These are phyloP conservation scores for Leccinum fibrillosum DNA, from an alignment of 768 basidiomycete genomes.

Conservation along the genomic window DNA sequence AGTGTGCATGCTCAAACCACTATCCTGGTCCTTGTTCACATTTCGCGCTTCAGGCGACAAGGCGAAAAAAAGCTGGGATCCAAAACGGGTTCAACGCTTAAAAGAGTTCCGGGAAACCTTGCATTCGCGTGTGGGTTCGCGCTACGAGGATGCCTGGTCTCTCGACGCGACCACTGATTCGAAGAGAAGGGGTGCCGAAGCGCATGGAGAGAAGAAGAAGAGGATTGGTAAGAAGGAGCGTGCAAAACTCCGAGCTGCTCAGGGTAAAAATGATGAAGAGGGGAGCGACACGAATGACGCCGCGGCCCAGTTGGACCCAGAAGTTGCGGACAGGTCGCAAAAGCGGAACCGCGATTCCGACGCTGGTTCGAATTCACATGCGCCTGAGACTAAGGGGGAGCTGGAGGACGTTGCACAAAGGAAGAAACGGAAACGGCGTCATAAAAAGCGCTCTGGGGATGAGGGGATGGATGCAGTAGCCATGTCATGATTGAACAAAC, in stretches of 20 bases:
- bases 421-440: slow-evolving; percentile 42
- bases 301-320: not conserved
- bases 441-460: slow-evolving; percentile 32
- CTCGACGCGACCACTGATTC: not conserved
- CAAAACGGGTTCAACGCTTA: slow-evolving; percentile 59
- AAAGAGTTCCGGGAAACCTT: slow-evolving; percentile 70
- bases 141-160: slow-evolving; percentile 20
- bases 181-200: slow-evolving; percentile 7
- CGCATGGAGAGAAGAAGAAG: slow-evolving; percentile 45
- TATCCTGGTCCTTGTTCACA: not conserved
- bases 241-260: slow-evolving; percentile 43
- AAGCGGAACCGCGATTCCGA: slow-evolving; percentile 20
- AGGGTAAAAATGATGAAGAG: slow-evolving; percentile 10
- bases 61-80: slow-evolving; percentile 51
- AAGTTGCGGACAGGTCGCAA: not conserved
- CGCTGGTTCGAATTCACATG: slow-evolving; percentile 4
- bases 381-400: slow-evolving; percentile 8
- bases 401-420: slow-evolving; percentile 11
- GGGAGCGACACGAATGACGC: not conserved
- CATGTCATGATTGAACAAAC: not conserved
- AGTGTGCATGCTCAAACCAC: slow-evolving; percentile 6
- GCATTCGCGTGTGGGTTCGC: slow-evolving; percentile 35
- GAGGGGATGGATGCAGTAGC: not conserved
- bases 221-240: slow-evolving; percentile 72
- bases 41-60: slow-evolving; percentile 14